Evolutionary conservation across 1,284 basidiomycete genomes (phyloP), one percentile per base, ranked within the genome.

Genomic region (Cryptococcus sp.): DNA sequence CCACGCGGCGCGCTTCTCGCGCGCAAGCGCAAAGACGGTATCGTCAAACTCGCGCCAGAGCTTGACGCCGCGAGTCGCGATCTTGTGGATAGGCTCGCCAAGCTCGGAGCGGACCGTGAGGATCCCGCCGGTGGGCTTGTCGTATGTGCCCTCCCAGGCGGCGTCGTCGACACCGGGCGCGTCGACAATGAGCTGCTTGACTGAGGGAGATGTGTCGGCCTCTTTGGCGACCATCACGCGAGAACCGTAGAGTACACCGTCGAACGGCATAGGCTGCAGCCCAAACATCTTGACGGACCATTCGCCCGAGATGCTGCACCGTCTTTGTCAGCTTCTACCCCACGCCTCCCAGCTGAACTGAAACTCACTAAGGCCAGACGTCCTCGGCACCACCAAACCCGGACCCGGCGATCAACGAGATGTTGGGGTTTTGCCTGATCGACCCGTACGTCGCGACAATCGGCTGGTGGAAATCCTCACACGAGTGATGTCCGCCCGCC

Each of bases 201-300:
- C 93, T 13, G 87, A 87, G 5, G 90, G 83, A 68, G 87, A 88
- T 0, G 95, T 98, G 76, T 98, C 94, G 11, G 95, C 92, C 78
- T 98, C 95, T 80, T 93, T 94, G 60, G 95, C 95, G 44, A 96
- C 90, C 92, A 98, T 97, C 75, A 97, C 92, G 61, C 96, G 88
- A 69, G 88, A 91, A 15, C 88, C 96, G 71, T 95, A 96, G 51
- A 98, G 82, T 80, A 96, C 93, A 58, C 94, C 96, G 68, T 98
- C 95, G 80, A 95, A 97, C 1, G 95, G 95, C 96, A 98, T 98
- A n/a, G 89, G 87, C 78, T 97, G 91, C 45, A 87, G 82, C 57
- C 85, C 87, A 72, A 88, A 97, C 68, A 81, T 79, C 60, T 87
- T 80, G 62, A 86, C 82, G 4, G 90, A 89, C 96, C 95, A 98